Evolutionary conservation across 768 basidiomycete species (phyloP).

Genomic region (Lactarius indigo): DNA sequence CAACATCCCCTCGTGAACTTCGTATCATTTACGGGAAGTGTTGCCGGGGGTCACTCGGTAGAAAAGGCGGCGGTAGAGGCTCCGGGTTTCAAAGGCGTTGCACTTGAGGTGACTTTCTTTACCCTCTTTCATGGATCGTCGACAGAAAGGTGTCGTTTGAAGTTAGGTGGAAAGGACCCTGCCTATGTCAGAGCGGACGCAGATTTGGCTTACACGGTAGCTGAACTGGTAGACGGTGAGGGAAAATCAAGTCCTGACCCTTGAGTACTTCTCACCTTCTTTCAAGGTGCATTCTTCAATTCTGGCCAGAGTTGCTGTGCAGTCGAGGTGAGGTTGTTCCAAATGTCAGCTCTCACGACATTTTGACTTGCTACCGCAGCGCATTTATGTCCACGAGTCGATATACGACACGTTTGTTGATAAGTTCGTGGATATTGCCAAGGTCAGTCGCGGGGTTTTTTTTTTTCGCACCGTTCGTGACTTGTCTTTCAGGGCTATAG

Average conservation of each 20-base stretch:
- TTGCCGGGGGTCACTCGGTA: slow-evolving; percentile 70
- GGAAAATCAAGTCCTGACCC: not conserved
- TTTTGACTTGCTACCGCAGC: slow-evolving; percentile 37
- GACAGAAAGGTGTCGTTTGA: slow-evolving; percentile 17
- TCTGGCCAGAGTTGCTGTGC: slow-evolving; percentile 97
- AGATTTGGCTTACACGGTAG: slow-evolving; percentile 75
- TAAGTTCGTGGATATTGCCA: slow-evolving; percentile 67
- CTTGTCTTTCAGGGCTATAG: slow-evolving; percentile 56
- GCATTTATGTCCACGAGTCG: slow-evolving; percentile 90
- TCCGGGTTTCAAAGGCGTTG: slow-evolving; percentile 79
- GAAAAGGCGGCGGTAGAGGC: slow-evolving; percentile 64
- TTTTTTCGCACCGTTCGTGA: not conserved
- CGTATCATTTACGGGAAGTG: slow-evolving; percentile 89
- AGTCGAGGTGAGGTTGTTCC: slow-evolving; percentile 56
- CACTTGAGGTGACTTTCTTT: slow-evolving; percentile 58
- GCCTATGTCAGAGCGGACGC: slow-evolving; percentile 92
- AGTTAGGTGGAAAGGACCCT: slow-evolving; percentile 97
- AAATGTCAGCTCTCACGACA: not conserved
- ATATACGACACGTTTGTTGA: slow-evolving; percentile 78
- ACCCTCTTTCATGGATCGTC: not conserved
- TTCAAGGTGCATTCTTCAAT: slow-evolving; percentile 86
- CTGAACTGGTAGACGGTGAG: slow-evolving; percentile 87
- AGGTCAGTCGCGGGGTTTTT: slow-evolving; percentile 43
- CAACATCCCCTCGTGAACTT: slow-evolving; percentile 70
- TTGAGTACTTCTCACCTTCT: slow-evolving; percentile 4